A percentile compares a stretch with the other conserved stretches of the same genome.
phyloP scores from a whole-genome alignment of 2,329 filamentous ascomycete genomes.

The Aspergillus amoenus region DNA sequence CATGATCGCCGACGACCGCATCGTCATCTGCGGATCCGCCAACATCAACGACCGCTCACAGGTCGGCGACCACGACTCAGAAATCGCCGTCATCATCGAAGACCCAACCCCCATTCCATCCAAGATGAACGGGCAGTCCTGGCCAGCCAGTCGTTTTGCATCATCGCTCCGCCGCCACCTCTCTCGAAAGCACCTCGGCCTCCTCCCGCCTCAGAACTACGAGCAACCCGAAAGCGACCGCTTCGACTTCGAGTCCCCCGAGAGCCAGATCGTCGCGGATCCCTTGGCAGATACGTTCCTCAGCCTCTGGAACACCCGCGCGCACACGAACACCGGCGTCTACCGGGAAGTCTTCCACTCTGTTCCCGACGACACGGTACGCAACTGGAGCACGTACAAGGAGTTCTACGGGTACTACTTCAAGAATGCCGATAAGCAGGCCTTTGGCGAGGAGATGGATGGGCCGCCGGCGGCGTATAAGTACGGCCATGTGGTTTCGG shows the following conservation, averaged over 20 bases:
- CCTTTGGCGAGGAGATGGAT: conserved; percentile 46
- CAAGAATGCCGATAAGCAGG: conserved; percentile 41
- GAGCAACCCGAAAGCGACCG: conserved; percentile 59
- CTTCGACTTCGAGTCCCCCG: conserved; percentile 54
- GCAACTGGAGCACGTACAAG: conserved; percentile 62
- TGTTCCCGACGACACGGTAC: conserved; percentile 59
- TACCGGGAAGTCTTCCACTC: conserved; percentile 64
- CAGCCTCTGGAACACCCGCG: conserved; percentile 58
- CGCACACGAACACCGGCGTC: conserved; percentile 59
- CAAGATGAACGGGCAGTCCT: conserved; percentile 76
- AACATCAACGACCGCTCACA: conserved; percentile 93
- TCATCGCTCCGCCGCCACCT: conserved; percentile 77
- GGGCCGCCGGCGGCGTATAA: conserved; percentile 59
- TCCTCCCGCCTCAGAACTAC: conserved; percentile 71
- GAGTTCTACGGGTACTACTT: conserved; percentile 64
- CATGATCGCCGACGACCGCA: conserved; percentile 81
- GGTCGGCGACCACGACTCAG: conserved; percentile 84
- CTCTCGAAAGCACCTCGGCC: conserved; percentile 87
- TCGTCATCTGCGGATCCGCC: conserved; percentile 80
- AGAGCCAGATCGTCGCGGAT: conserved; percentile 55
- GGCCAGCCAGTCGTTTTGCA: conserved; percentile 76
- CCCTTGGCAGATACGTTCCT: conserved; percentile 58
- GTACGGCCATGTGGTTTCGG: conserved; percentile 83
- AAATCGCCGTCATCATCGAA: conserved; percentile 86
- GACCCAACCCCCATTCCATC: conserved; percentile 71